These are phyloP conservation scores for Fraxinus nigra DNA, from an alignment of 305 asterid genomes.

Conservation along the genomic window DNA sequence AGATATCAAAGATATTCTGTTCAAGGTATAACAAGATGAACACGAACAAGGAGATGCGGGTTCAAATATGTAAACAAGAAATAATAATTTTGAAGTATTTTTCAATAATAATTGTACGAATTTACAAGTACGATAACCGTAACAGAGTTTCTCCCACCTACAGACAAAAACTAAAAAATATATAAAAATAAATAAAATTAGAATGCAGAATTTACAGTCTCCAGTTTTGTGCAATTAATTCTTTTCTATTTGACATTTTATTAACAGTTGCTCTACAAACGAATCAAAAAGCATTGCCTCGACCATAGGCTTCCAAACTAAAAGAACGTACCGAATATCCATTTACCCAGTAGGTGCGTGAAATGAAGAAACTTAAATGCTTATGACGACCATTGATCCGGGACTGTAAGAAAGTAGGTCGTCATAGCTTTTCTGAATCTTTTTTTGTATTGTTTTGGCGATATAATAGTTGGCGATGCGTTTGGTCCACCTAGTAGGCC, in stretches of 20 bases:
- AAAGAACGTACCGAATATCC: background rate
- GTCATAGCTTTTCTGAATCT: constrained; percentile 98
- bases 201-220: background rate
- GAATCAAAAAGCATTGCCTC: constrained; percentile 13
- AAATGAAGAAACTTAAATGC: background rate
- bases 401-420: constrained; percentile 81
- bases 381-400: constrained; percentile 78
- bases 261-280: constrained; percentile 17
- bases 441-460: constrained; percentile 90
- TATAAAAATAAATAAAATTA: background rate
- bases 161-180: background rate
- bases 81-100: too few species aligned
- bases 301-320: background rate
- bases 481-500: constrained; percentile 94
- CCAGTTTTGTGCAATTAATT: constrained; percentile 13
- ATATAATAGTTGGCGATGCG: constrained; percentile 82
- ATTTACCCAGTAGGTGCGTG: background rate
- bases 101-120: background rate
- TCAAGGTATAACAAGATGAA: background rate
- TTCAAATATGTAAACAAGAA: background rate
- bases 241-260: constrained; percentile 3
- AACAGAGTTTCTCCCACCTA: background rate
- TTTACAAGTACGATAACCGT: background rate
- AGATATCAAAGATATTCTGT: background rate
- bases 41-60: background rate